Evolutionary conservation across 495 filamentous ascomycete species (phyloP).

Genomic region (Penicillium coprophilum): DNA sequence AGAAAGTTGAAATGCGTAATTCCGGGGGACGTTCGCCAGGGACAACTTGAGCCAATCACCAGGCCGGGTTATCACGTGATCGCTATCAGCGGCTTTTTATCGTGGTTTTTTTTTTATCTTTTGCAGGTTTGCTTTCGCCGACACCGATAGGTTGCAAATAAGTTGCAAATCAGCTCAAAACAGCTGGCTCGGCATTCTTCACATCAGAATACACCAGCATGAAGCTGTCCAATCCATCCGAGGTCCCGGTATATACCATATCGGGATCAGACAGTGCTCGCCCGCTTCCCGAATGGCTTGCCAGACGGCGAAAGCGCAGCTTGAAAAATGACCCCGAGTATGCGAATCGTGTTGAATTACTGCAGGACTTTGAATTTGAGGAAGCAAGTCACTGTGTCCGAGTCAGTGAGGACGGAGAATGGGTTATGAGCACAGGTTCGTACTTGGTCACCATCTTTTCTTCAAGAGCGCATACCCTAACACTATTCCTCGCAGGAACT

Average conservation of each 20-base stretch:
- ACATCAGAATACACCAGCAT: slow-evolving; percentile 57
- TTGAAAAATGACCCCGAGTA: slow-evolving; percentile 92
- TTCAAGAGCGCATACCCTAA: slow-evolving; percentile 18
- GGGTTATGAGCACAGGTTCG: slow-evolving; percentile 94
- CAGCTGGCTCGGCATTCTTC: slow-evolving; percentile 7
- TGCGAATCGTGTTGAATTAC: slow-evolving; percentile 86
- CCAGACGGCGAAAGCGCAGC: slow-evolving; percentile 85
- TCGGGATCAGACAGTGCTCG: slow-evolving; percentile 87
- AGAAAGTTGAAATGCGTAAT: slow-evolving; percentile 19
- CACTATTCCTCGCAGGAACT: slow-evolving; percentile 50
- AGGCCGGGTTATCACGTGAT: slow-evolving; percentile 29
- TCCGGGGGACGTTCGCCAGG: slow-evolving; percentile 32
- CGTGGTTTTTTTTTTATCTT: slow-evolving; percentile 52
- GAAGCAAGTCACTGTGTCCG: slow-evolving; percentile 93
- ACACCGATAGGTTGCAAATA: slow-evolving; percentile 7
- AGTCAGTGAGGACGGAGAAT: slow-evolving; percentile 93
- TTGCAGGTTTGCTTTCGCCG: slow-evolving; percentile 21
- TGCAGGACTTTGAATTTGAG: slow-evolving; percentile 98
- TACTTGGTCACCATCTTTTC: slow-evolving; percentile 14
- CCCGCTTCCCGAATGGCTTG: slow-evolving; percentile 92
- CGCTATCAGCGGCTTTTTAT: slow-evolving; percentile 40
- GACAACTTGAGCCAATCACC: slow-evolving; percentile 30
- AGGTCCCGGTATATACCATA: slow-evolving; percentile 94
- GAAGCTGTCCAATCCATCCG: slow-evolving; percentile 85
- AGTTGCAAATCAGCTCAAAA: slow-evolving; percentile 4